phyloP scores from a whole-genome alignment of 495 filamentous ascomycete genomes.

The Xylaria longipes region DNA sequence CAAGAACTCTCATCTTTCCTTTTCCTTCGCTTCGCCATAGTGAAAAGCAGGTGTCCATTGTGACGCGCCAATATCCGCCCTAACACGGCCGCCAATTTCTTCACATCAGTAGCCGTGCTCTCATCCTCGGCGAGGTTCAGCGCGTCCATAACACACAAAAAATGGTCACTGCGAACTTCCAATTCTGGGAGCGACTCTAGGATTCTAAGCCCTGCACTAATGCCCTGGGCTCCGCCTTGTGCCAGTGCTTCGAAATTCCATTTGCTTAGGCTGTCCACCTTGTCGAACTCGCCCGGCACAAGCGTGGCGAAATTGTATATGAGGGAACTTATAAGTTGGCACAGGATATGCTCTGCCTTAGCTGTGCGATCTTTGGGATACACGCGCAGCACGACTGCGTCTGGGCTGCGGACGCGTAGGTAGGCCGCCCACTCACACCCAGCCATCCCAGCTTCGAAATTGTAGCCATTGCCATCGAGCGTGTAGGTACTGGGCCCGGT shows the following conservation, averaged over 20 bases:
- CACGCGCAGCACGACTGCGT: conserved; percentile 25
- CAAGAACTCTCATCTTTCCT: neutral
- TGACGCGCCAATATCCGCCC: neutral
- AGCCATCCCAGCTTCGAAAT: conserved; percentile 16
- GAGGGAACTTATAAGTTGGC: conserved; percentile 31
- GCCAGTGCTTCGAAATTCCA: conserved; percentile 22
- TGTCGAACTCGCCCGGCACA: conserved; percentile 18
- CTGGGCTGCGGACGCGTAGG: conserved; percentile 19
- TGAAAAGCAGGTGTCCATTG: conserved; percentile 19
- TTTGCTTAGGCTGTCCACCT: conserved; percentile 4
- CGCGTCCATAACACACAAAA: conserved; percentile 30
- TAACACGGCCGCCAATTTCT: conserved; percentile 11
- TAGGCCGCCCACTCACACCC: conserved; percentile 31
- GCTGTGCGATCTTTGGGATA: conserved; percentile 26
- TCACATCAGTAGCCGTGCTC: neutral
- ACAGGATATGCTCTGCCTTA: conserved; percentile 16
- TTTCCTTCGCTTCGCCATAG: neutral
- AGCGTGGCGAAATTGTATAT: conserved; percentile 28
- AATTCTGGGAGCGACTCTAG: conserved; percentile 26
- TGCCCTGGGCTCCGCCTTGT: conserved; percentile 20
- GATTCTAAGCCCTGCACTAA: conserved; percentile 26
- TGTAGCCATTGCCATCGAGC: conserved; percentile 2
- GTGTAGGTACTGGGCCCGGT: conserved; percentile 15
- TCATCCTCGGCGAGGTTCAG: conserved; percentile 24
- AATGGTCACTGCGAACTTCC: neutral